Evolutionary conservation across 108 stramenopile species (phyloP).

Genomic region (Hondaea fermentalgiana): DNA sequence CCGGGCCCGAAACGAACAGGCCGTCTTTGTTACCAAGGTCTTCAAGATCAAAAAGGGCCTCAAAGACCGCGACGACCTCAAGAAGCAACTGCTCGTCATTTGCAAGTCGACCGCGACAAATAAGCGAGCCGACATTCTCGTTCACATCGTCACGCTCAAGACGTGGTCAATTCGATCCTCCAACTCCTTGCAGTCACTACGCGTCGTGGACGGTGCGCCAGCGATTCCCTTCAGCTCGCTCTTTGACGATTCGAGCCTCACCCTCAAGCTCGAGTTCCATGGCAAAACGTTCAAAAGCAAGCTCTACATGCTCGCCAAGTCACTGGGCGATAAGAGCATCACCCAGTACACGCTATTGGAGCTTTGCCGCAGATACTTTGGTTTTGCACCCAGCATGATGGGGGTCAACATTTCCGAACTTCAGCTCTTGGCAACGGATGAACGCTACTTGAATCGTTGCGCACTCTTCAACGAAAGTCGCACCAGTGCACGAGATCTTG

Average conservation of each 20-base stretch:
- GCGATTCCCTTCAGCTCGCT: neutral
- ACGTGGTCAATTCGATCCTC: neutral
- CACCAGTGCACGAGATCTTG: no score
- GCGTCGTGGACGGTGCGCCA: neutral
- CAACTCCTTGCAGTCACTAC: neutral
- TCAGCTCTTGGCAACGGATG: neutral
- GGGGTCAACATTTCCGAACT: neutral
- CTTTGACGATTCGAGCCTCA: neutral
- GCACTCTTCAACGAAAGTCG: neutral
- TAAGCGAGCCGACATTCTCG: neutral
- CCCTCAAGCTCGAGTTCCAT: constrained; percentile 8
- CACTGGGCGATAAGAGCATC: neutral
- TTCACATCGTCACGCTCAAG: neutral
- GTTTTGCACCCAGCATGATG: neutral
- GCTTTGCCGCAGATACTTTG: neutral
- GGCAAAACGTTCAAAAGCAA: neutral
- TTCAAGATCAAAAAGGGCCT: neutral
- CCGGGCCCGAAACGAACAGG: neutral
- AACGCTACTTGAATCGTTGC: neutral
- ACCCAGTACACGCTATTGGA: neutral
- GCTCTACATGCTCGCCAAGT: neutral
- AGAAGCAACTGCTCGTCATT: neutral
- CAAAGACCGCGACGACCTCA: neutral
- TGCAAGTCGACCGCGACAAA: neutral
- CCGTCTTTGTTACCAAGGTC: neutral